Conservation (phyloP, 208 protist genomes). For the Trypanosoma brucei region DNA sequence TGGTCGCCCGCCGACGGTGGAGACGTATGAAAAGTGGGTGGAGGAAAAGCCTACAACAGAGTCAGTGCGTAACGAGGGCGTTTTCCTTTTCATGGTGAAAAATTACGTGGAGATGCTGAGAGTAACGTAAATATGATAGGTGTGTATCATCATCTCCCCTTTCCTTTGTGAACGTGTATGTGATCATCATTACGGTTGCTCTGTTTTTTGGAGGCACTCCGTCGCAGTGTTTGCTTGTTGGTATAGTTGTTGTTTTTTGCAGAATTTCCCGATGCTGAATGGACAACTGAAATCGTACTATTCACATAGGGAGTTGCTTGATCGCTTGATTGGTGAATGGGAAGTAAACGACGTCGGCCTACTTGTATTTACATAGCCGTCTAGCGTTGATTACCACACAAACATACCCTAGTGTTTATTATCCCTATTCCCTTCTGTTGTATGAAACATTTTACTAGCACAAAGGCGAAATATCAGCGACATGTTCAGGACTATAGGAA, state of each 20-base stretch:
- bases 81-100: constrained; percentile 64
- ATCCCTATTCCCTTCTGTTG: not conserved
- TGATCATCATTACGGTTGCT: not conserved
- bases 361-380: too few species aligned
- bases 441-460: not conserved
- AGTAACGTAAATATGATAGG: constrained; percentile 27
- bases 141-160: not conserved
- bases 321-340: too few species aligned
- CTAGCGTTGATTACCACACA: too few species aligned
- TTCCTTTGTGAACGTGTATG: not conserved
- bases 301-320: not conserved
- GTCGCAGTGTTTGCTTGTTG: not conserved
- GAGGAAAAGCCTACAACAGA: constrained; percentile 60
- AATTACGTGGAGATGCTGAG: constrained; percentile 78
- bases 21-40: constrained; percentile 64
- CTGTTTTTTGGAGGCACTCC: not conserved
- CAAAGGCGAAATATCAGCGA: not conserved
- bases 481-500: constrained; percentile 13
- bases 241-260: not conserved
- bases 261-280: too few species aligned
- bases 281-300: not conserved
- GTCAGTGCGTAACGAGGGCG: constrained; percentile 44
- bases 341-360: too few species aligned
- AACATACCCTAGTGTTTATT: not conserved
- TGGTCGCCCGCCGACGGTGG: constrained; percentile 47